Base-by-base conservation (phyloP, 2,329 filamentous ascomycete species). In the Verticillium tricorpus region DNA sequence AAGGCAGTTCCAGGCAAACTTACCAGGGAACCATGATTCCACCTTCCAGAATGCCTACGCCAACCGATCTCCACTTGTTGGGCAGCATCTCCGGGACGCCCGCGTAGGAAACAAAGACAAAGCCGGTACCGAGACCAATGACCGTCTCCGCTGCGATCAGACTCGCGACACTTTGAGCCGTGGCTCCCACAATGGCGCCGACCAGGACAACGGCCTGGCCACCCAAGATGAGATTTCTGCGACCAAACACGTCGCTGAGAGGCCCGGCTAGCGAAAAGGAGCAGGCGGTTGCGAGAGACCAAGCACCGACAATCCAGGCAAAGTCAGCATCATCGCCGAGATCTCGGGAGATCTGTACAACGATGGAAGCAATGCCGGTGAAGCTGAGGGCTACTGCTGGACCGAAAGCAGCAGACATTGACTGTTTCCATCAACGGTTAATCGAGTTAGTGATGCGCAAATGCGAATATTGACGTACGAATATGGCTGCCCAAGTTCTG, bases 21-120 rank as follows among this genome's bases (percentile, higher is more conserved):
- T 32, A 61, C 58, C 63, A 64, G 4, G 60, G 62, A 19, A 61
- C 35, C 19, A 59, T 58, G 45, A 65, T 65, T 39, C 63, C 63
- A n/a, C 55, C 61, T 40, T 65, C 63, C 32, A 65, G 37, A 25
- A 65, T 65, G 11, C 63, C 63, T 19, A 66, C 32, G 19, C 61
- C 61, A 39, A 64, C 57, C 25, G 40, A 58, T 59, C 72, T 68
- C 61, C 72, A 75, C 62, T 74, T 74, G 63, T 75, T 74, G 32
- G 73, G 72, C 14, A 74, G 65, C 60, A 75, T 60, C 65, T 75
- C 73, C 8, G 67, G 65, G 19, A 74, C 72, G 17, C 71, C 72
- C 1, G 73, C 68, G 58, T 73, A 75, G 2, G 68, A 67, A 8
- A 74, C 72, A 35, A 75, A 74, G 34, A 74, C 68, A 22, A 73